These are phyloP conservation scores for Ligustrum vulgare DNA, from an alignment of 257 asterid genomes.

Conservation along the genomic window DNA sequence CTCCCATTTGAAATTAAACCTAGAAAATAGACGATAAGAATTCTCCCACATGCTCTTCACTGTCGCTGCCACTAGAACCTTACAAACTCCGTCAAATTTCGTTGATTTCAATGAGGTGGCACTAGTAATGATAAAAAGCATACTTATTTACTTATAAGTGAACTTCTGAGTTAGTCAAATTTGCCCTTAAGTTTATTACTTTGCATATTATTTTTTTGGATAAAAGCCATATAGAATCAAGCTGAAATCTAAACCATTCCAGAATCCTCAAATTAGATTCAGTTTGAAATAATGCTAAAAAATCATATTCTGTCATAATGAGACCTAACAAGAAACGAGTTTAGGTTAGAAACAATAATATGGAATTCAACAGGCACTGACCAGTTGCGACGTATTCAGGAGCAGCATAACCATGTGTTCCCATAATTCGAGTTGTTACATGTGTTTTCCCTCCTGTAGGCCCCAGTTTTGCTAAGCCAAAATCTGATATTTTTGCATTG, in stretches of 20 bases:
- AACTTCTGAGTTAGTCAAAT: neutral
- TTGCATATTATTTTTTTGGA: neutral
- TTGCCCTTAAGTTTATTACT: neutral
- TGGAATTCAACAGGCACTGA: slow-evolving; percentile 16
- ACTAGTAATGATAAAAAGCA: too few relatives aligned
- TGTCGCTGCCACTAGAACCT: too few relatives aligned
- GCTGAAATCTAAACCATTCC: neutral
- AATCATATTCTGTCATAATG: neutral
- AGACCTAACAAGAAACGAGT: neutral
- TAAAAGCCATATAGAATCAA: neutral
- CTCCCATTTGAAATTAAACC: too few relatives aligned
- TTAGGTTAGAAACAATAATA: neutral
- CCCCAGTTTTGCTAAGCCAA: slow-evolving; percentile 57
- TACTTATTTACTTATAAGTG: neutral
- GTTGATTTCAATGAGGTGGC: too few relatives aligned
- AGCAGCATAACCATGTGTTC: slow-evolving; percentile 60
- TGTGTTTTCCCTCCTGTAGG: slow-evolving; percentile 54
- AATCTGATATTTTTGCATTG: slow-evolving; percentile 59
- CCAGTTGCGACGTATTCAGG: slow-evolving; percentile 62
- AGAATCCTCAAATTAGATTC: neutral
- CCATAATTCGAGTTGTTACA: slow-evolving; percentile 63
- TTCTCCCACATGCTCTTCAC: too few relatives aligned
- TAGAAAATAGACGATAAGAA: too few relatives aligned
- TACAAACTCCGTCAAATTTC: too few relatives aligned
- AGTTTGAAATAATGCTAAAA: neutral